Evolutionary conservation across 768 basidiomycete genomes (phyloP).

Genomic region (Coprinopsis sp.): DNA sequence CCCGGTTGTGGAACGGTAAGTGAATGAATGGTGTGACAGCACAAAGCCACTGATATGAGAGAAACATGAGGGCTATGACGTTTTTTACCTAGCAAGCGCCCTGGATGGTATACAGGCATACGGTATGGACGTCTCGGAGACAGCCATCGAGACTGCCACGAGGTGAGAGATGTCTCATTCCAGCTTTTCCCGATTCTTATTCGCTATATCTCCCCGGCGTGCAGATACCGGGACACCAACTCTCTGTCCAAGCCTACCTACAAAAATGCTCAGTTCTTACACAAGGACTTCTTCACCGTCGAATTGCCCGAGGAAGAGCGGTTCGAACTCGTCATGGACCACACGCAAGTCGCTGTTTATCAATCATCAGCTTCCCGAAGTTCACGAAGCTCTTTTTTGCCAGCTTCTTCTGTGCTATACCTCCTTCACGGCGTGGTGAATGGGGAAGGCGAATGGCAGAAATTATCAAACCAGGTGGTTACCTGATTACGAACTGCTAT

Average conservation of each 20-base stretch:
- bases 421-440: constrained; percentile 42
- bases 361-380: neutral
- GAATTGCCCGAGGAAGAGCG: constrained; percentile 25
- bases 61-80: constrained; percentile 54
- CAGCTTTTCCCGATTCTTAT: neutral
- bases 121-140: constrained; percentile 55
- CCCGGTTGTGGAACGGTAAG: constrained; percentile 48
- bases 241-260: constrained; percentile 17
- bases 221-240: constrained; percentile 8
- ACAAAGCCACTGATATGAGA: neutral
- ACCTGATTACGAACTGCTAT: constrained; percentile 55
- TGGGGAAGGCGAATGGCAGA: constrained; percentile 58
- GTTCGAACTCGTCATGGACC: constrained; percentile 62
- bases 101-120: constrained; percentile 44
- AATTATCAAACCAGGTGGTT: constrained; percentile 57
- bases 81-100: constrained; percentile 44
- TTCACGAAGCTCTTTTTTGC: neutral
- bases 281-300: constrained; percentile 53
- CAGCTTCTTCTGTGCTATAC: constrained; percentile 76
- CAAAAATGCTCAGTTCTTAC: constrained; percentile 34
- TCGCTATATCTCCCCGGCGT: neutral
- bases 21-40: neutral
- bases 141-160: constrained; percentile 45
- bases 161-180: constrained; percentile 22
- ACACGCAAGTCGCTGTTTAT: constrained; percentile 39